Evolutionary conservation across 2,329 filamentous ascomycete species (phyloP).

Genomic region (Aspergillus hortae): DNA sequence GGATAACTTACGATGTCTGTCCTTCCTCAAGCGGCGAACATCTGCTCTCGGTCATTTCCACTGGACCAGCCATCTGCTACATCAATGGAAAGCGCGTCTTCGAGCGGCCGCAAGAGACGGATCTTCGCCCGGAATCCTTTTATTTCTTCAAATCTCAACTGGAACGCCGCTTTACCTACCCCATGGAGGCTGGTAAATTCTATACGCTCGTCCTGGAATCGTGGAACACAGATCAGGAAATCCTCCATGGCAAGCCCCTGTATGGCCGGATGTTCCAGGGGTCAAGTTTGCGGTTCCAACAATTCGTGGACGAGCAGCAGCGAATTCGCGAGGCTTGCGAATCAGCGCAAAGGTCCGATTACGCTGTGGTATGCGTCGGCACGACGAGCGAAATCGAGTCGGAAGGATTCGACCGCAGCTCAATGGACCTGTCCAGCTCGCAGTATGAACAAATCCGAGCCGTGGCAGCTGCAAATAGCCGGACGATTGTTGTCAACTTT

Average conservation of each 20-base stretch:
- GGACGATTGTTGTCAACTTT: constrained; percentile 10
- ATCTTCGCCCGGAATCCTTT: not conserved
- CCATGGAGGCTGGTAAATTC: not conserved
- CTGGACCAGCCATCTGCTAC: too few species aligned
- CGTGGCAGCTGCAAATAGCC: constrained; percentile 9
- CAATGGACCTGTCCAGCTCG: constrained; percentile 10
- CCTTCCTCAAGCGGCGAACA: too few species aligned
- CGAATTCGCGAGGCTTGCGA: constrained; percentile 2
- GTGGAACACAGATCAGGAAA: too few species aligned
- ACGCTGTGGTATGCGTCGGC: constrained; percentile 9
- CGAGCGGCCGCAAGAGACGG: not conserved
- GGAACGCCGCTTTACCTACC: too few species aligned
- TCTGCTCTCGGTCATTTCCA: too few species aligned
- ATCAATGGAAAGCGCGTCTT: not conserved
- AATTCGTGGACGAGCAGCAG: too few species aligned
- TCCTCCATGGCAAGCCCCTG: too few species aligned
- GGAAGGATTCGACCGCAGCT: constrained; percentile 10
- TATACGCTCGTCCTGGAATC: not conserved
- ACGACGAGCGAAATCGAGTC: constrained; percentile 11
- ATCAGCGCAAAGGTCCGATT: constrained; percentile 3
- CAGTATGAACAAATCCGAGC: constrained; percentile 7
- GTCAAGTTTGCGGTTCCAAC: too few species aligned
- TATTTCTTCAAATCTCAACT: too few species aligned
- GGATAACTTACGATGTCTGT: too few species aligned
- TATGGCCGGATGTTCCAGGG: not conserved